phyloP scores from a whole-genome alignment of 2,329 filamentous ascomycete species.

The Microcyclospora pomicola region DNA sequence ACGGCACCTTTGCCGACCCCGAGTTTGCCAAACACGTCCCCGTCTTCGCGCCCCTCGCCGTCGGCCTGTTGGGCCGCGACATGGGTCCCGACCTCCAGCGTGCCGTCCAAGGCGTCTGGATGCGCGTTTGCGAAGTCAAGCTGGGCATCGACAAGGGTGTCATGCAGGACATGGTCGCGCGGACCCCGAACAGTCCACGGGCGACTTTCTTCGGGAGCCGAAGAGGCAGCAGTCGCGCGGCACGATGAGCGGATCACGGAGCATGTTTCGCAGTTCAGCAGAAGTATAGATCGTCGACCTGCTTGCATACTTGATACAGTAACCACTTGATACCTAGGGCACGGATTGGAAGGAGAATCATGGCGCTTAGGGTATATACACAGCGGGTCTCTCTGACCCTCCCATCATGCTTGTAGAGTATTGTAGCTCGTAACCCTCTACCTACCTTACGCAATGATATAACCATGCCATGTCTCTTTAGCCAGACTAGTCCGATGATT shows the following conservation, averaged over 20 bases:
- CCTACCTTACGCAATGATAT: too few species aligned
- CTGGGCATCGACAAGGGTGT: slow-evolving; percentile 30
- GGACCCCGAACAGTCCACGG: slow-evolving; percentile 12
- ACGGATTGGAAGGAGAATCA: too few species aligned
- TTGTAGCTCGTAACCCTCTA: too few species aligned
- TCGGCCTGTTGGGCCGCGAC: slow-evolving; percentile 73
- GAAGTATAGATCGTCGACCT: neutral
- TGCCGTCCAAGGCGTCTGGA: slow-evolving; percentile 63
- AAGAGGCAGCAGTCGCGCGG: slow-evolving; percentile 11
- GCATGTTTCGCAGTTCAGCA: slow-evolving; percentile 1
- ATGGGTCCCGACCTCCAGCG: slow-evolving; percentile 64
- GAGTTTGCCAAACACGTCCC: slow-evolving; percentile 69
- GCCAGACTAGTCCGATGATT: too few species aligned
- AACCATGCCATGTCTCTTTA: too few species aligned
- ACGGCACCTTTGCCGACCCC: slow-evolving; percentile 63
- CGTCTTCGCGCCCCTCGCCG: slow-evolving; percentile 72
- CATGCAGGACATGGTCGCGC: slow-evolving; percentile 4
- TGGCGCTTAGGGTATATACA: too few species aligned
- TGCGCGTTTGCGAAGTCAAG: slow-evolving; percentile 67
- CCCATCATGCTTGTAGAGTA: too few species aligned
- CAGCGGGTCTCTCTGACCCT: too few species aligned
- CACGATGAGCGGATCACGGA: slow-evolving; percentile 1
- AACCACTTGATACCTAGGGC: too few species aligned
- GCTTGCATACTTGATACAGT: neutral
- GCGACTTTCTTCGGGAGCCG: slow-evolving; percentile 13